These are phyloP conservation scores for Bipolaris victoriae DNA, from an alignment of 2,329 filamentous ascomycete species.

Conservation along the genomic window DNA sequence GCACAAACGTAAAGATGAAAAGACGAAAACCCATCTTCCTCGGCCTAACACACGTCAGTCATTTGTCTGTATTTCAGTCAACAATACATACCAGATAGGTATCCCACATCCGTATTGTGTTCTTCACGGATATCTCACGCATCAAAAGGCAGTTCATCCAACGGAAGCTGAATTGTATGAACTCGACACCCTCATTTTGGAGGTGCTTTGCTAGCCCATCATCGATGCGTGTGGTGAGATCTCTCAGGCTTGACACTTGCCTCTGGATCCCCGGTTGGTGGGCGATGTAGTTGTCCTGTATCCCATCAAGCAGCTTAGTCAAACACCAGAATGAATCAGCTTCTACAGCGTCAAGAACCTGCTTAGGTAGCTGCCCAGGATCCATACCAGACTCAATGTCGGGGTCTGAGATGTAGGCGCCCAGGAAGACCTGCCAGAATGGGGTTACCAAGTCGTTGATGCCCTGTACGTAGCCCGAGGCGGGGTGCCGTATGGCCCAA, in stretches of 20 bases:
- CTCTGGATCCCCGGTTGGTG: constrained; percentile 96
- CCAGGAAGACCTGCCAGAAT: constrained; percentile 97
- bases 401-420: constrained; percentile 90
- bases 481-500: constrained; percentile 96
- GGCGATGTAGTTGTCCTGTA: constrained; percentile 98
- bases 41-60: constrained; percentile 66
- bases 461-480: constrained; percentile 96
- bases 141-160: constrained; percentile 99
- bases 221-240: constrained; percentile 91
- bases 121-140: constrained; percentile 94
- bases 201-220: constrained; percentile 83
- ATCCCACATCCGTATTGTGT: constrained; percentile 99
- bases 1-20: constrained; percentile 99
- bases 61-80: not conserved
- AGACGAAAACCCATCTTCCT: constrained; percentile 97
- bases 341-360: constrained; percentile 94
- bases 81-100: constrained; percentile 81
- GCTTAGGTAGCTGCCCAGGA: constrained; percentile 86
- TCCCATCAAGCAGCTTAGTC: constrained; percentile 96
- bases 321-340: constrained; percentile 98
- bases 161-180: constrained; percentile 98
- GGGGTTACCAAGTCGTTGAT: constrained; percentile 98
- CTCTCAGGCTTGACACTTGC: constrained; percentile 85
- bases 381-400: constrained; percentile 96
- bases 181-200: constrained; percentile 90